A percentile compares a stretch with the other conserved stretches of the same genome.
These are phyloP conservation scores for Hypericum androsaemum DNA, from an alignment of 345 rosid species.

Conservation along the genomic window DNA sequence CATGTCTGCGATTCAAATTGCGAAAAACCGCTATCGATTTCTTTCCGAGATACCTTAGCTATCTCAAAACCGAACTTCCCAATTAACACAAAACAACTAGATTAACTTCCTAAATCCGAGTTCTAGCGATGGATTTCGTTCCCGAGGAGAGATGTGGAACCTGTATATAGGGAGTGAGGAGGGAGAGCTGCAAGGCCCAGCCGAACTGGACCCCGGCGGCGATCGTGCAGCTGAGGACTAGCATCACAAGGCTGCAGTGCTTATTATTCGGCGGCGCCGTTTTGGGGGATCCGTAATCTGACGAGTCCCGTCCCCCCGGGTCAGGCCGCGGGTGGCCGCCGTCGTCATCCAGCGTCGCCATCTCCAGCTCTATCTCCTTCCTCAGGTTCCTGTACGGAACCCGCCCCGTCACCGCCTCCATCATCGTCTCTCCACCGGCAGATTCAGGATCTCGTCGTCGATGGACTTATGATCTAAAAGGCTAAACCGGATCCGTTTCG, in stretches of 20 bases:
- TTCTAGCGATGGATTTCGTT: too few relatives aligned
- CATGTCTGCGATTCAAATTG: too few relatives aligned
- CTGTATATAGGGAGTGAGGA: conserved; percentile 93
- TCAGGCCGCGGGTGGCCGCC: conserved; percentile 11
- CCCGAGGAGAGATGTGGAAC: conserved; percentile 4
- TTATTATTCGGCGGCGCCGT: background rate
- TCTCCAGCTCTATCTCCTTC: conserved; percentile 65
- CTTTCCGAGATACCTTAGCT: too few relatives aligned
- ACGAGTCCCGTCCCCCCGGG: conserved; percentile 27
- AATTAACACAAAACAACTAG: too few relatives aligned
- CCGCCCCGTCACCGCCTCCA: conserved; percentile 19
- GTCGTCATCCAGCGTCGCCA: conserved; percentile 32
- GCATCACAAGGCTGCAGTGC: conserved; percentile 41
- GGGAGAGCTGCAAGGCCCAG: conserved; percentile 98
- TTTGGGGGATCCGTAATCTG: background rate
- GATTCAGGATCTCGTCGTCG: background rate
- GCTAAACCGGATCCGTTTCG: too few relatives aligned
- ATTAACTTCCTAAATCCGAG: too few relatives aligned
- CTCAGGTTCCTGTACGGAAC: conserved; percentile 57
- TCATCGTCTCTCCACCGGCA: conserved; percentile 2
- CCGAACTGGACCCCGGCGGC: conserved; percentile 97
- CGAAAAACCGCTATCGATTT: too few relatives aligned
- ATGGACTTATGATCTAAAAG: too few relatives aligned
- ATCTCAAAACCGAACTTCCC: too few relatives aligned
- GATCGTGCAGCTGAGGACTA: conserved; percentile 76